Conservation (phyloP, 1,284 basidiomycete genomes). For the Trichosporon ovoides region DNA sequence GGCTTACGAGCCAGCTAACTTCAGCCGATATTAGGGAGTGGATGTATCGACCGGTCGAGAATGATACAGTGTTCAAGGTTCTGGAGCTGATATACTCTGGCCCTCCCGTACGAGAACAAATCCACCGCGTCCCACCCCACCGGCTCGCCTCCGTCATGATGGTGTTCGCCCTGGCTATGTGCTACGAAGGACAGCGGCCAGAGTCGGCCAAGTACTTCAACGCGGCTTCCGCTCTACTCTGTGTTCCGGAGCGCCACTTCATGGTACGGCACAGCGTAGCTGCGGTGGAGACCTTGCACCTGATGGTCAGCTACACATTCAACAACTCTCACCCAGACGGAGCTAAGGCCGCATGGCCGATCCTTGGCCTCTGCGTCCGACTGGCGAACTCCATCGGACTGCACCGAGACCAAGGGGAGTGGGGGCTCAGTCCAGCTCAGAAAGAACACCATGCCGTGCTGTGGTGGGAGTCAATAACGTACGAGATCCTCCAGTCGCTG, state of each 20-base stretch:
- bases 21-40: constrained; percentile 22
- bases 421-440: constrained; percentile 22
- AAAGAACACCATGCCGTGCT: constrained; percentile 15
- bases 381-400: constrained; percentile 18
- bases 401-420: constrained; percentile 22
- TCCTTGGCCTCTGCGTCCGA: constrained; percentile 23
- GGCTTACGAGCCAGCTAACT: background rate
- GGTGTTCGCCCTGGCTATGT: constrained; percentile 16
- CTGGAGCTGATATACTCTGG: constrained; percentile 17
- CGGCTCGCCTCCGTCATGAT: constrained; percentile 19
- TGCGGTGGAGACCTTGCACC: constrained; percentile 23
- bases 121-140: constrained; percentile 20
- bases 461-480: constrained; percentile 24
- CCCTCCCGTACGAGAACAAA: constrained; percentile 13
- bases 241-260: constrained; percentile 21
- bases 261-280: constrained; percentile 22
- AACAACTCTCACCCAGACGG: constrained; percentile 18
- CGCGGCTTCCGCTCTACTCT: constrained; percentile 18
- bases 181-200: constrained; percentile 10
- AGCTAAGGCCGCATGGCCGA: constrained; percentile 20
- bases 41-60: constrained; percentile 26
- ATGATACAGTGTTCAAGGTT: constrained; percentile 5
- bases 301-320: constrained; percentile 26
- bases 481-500: constrained; percentile 26
- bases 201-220: constrained; percentile 17